Percentiles rank a stretch among this genome's conserved stretches.
phyloP scores from a whole-genome alignment of 139 green algal genomes.

The Nannochloris sp. region DNA sequence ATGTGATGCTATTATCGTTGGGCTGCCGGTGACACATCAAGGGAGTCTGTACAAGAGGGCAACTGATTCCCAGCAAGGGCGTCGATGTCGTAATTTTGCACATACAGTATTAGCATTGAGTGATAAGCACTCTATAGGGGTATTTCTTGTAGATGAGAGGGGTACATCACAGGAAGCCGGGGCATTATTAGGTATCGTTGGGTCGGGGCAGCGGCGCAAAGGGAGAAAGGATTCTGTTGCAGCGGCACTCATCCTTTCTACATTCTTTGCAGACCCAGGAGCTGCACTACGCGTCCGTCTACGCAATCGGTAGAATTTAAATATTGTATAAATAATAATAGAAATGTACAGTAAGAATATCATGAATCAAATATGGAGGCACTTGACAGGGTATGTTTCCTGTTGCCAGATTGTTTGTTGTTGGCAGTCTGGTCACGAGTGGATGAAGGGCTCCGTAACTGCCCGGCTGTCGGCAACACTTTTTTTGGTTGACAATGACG shows the following conservation, averaged over 20 bases:
- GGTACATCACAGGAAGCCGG: slow-evolving; percentile 7
- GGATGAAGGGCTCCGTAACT: too few relatives aligned
- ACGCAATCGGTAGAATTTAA: too few relatives aligned
- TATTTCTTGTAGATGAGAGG: slow-evolving; percentile 18
- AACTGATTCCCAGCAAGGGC: slow-evolving; percentile 31
- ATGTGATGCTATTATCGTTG: slow-evolving; percentile 26
- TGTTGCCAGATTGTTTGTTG: too few relatives aligned
- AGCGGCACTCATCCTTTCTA: slow-evolving; percentile 21
- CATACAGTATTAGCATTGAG: slow-evolving; percentile 6
- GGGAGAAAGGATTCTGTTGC: slow-evolving; percentile 22
- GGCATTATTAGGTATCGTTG: not conserved
- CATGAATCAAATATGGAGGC: too few relatives aligned
- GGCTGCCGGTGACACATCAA: slow-evolving; percentile 16
- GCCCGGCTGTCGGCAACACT: too few relatives aligned
- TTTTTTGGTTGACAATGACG: too few relatives aligned
- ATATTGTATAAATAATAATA: too few relatives aligned
- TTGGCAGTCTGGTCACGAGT: too few relatives aligned
- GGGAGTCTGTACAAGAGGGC: slow-evolving; percentile 5
- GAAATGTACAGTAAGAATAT: too few relatives aligned
- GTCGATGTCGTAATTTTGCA: slow-evolving; percentile 30
- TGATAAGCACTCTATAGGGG: not conserved
- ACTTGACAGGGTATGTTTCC: too few relatives aligned
- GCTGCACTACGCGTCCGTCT: slow-evolving; percentile 2
- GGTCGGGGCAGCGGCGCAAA: not conserved
- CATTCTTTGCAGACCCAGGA: slow-evolving; percentile 18